phyloP scores from a whole-genome alignment of 306 rosid species.

The Ormosia semicastrata region DNA sequence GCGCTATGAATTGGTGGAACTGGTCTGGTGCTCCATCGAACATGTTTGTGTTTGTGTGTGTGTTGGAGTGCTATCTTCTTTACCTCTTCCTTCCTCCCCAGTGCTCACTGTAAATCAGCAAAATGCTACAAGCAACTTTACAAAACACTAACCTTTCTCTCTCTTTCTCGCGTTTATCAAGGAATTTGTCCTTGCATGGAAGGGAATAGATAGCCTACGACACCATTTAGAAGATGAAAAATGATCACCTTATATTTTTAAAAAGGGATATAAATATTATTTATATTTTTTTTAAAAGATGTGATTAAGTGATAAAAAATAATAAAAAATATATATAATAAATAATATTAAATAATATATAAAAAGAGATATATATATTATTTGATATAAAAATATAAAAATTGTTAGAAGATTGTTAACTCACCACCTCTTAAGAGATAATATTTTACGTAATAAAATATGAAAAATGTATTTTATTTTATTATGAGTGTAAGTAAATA shows the following conservation, averaged over 20 bases:
- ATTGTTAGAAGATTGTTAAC: too few relatives aligned
- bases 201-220: constrained; percentile 57
- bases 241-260: too few relatives aligned
- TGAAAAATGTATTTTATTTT: too few relatives aligned
- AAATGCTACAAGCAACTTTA: constrained; percentile 53
- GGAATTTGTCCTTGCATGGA: constrained; percentile 65
- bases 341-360: too few relatives aligned
- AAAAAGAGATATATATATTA: too few relatives aligned
- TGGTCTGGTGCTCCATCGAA: constrained; percentile 89
- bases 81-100: constrained; percentile 9
- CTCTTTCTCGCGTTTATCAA: constrained; percentile 52
- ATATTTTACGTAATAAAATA: not conserved
- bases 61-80: not conserved
- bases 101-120: constrained; percentile 51
- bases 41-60: constrained; percentile 46
- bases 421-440: constrained; percentile 42
- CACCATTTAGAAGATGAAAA: constrained; percentile 76
- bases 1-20: constrained; percentile 82
- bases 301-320: too few relatives aligned
- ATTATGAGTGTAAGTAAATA: too few relatives aligned
- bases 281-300: too few relatives aligned
- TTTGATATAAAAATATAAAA: too few relatives aligned
- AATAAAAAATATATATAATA: too few relatives aligned
- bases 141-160: constrained; percentile 7
- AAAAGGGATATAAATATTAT: too few relatives aligned